Evolutionary conservation across 2,329 filamentous ascomycete species (phyloP), one percentile per base, ranked within the genome.

Genomic region (Fusarium guadeloupense): DNA sequence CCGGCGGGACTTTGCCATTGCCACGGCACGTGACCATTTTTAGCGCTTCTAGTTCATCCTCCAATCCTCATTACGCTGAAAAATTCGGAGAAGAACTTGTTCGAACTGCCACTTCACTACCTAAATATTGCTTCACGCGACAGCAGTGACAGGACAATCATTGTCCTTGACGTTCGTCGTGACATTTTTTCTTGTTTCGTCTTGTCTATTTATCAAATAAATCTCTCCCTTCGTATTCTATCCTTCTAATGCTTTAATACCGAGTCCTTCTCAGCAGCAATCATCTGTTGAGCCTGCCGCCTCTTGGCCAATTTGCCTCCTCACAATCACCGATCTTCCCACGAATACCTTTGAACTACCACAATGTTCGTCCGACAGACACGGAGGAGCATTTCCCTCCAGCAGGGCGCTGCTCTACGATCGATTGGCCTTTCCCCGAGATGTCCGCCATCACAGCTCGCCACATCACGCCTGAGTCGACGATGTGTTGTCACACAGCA

Each of bases 331-430:
- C 46, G 35, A n/a, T 31, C 47, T 35, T 26, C 44, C 20, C 19
- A 26, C 17, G 10, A 55, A 38, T 49, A 40, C 21, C 30, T 41
- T 20, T 28, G 37, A 43, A 30, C 20, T 45, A 39, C 37, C 69
- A 72, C 52, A 51, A 78, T 78, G 76, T 71, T 78, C 47, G 63
- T 74, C 28, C 71, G 73, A 56, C 74, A 75, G 37, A 69, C 73
- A 26, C 64, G 71, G 54, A 68, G 71, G 62, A 61, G 71, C 51
- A 59, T 72, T 14, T 62, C 67, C 30, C 59, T 70, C 33, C 71
- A 67, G 17, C 65, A 66, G 21, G 54, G 54, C 10, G 45, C 66
- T 26, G 26, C 53, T 25, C 26, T 64, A 40, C 51, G 62, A 21
- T 52, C 66, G 39, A 61, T 61, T 50, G 57, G 62, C 35, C 49